Percentiles rank a stretch among this genome's conserved stretches.
Conservation (phyloP, 257 asterid genomes). For the Henckelia pumila region DNA sequence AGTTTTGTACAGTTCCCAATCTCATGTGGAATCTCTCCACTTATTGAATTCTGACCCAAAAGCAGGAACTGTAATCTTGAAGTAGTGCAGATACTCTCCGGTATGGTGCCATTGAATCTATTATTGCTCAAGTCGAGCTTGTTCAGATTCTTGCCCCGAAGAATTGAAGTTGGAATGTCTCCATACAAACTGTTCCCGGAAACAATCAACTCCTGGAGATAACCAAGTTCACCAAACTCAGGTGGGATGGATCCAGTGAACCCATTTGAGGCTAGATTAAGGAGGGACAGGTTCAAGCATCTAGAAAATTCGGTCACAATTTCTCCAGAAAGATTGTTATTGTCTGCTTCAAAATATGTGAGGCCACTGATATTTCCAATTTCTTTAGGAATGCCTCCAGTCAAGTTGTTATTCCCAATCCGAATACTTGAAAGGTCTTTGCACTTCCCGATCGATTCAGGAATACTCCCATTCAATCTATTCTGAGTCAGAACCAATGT, state of each 20-base stretch:
- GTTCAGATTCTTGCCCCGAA: conserved; percentile 67
- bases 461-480: conserved; percentile 54
- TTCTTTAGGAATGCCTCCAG: conserved; percentile 66
- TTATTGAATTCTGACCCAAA: conserved; percentile 55
- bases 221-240: conserved; percentile 69
- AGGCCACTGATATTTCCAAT: conserved; percentile 85
- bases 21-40: conserved; percentile 74
- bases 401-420: conserved; percentile 72
- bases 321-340: conserved; percentile 78
- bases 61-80: conserved; percentile 77
- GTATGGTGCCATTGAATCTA: conserved; percentile 67
- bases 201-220: conserved; percentile 81
- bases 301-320: conserved; percentile 67
- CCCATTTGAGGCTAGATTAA: conserved; percentile 80
- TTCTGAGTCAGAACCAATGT: conserved; percentile 82
- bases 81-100: conserved; percentile 61
- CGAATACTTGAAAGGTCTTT: conserved; percentile 71
- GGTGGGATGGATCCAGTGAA: conserved; percentile 67
- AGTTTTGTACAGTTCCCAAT: conserved; percentile 84
- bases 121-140: conserved; percentile 84
- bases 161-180: conserved; percentile 64
- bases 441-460: conserved; percentile 68
- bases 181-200: conserved; percentile 67
- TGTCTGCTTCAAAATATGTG: conserved; percentile 87
- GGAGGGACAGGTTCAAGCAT: conserved; percentile 77